Conservation (phyloP, 192 early-diverging fungal genomes). For the Paraglomus brasilianum region DNA sequence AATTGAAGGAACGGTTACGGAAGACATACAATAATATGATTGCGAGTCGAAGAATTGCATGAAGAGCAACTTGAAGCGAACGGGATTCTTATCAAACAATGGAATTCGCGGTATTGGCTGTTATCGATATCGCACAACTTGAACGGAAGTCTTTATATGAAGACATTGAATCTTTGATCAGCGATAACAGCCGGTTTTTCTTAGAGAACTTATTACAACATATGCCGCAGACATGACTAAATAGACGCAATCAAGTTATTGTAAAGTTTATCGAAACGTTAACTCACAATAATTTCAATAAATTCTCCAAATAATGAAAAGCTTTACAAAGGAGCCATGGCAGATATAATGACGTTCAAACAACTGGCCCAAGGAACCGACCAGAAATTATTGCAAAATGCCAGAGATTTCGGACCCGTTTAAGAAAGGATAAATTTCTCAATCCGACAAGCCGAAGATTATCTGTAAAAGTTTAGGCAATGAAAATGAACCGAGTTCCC, state of each 20-base stretch:
- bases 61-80: neutral
- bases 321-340: neutral
- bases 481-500: neutral
- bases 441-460: neutral
- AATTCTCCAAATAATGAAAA: neutral
- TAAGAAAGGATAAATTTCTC: slow-evolving; percentile 11
- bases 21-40: neutral
- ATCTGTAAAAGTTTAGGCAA: neutral
- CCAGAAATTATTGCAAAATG: slow-evolving; percentile 16
- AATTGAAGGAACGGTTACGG: neutral
- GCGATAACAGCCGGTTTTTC: neutral
- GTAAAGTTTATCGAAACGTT: no score
- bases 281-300: no score
- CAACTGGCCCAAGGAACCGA: neutral
- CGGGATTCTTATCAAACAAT: neutral
- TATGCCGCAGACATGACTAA: no score
- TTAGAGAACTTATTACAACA: no score
- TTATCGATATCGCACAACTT: neutral
- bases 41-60: slow-evolving; percentile 8
- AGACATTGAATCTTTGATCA: neutral
- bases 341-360: slow-evolving; percentile 14
- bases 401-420: neutral
- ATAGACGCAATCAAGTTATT: no score
- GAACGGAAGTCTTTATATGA: neutral
- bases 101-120: neutral